Conservation (phyloP, 2,329 filamentous ascomycete species). For the Phaeosphaeria sp. region DNA sequence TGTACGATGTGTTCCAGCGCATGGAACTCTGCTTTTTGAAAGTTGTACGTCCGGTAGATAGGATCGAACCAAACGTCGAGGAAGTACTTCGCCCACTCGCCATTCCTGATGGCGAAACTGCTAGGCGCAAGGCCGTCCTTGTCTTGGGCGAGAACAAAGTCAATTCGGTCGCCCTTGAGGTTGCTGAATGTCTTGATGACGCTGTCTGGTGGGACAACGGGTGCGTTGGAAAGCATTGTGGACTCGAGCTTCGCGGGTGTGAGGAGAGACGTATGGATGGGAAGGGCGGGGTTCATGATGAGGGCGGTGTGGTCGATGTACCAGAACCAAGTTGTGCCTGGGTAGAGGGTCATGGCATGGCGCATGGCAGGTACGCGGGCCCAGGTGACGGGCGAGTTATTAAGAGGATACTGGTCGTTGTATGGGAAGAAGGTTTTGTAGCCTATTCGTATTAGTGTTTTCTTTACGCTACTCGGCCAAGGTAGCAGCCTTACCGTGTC, state of each 20-base stretch:
- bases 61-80: constrained; percentile 97
- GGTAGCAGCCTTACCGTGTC: constrained; percentile 69
- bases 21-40: constrained; percentile 92
- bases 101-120: constrained; percentile 81
- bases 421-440: constrained; percentile 86
- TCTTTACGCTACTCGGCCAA: background rate
- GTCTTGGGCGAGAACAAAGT: constrained; percentile 86
- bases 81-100: constrained; percentile 92
- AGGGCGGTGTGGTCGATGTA: constrained; percentile 83
- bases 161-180: constrained; percentile 76
- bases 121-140: constrained; percentile 75
- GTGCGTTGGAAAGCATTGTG: constrained; percentile 82
- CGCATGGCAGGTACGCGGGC: constrained; percentile 83
- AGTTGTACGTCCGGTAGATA: constrained; percentile 91
- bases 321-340: constrained; percentile 82
- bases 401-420: constrained; percentile 75
- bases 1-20: constrained; percentile 72
- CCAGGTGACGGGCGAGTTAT: constrained; percentile 67
- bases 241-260: constrained; percentile 70
- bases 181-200: constrained; percentile 94
- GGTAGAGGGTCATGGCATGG: constrained; percentile 83
- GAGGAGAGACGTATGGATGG: constrained; percentile 75
- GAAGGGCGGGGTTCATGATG: constrained; percentile 81
- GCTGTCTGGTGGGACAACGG: constrained; percentile 92
- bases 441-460: constrained; percentile 59